These are phyloP conservation scores for Hura crepitans DNA, from an alignment of 441 rosid genomes.

Conservation along the genomic window DNA sequence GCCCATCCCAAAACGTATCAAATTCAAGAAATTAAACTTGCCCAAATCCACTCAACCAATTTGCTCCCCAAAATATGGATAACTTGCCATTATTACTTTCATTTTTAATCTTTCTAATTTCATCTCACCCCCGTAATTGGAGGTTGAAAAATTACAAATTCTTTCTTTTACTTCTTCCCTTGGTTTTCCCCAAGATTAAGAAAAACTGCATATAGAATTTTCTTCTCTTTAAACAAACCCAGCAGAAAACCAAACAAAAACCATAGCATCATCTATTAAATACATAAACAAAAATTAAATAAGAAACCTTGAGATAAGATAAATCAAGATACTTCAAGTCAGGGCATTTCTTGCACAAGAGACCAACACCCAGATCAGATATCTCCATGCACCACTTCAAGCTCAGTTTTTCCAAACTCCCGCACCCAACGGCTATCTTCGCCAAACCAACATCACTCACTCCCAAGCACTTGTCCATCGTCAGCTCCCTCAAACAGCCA, in stretches of 20 bases:
- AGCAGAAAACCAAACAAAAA: not conserved
- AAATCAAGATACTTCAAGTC: conserved; percentile 61
- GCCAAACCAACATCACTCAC: conserved; percentile 83
- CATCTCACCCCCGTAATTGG: not conserved
- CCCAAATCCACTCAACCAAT: conserved; percentile 4
- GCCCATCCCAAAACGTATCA: conserved; percentile 22
- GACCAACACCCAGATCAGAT: conserved; percentile 71
- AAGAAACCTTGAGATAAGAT: conserved; percentile 77
- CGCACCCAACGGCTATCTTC: conserved; percentile 70
- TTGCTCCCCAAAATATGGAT: conserved; percentile 7
- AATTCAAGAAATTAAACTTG: not conserved
- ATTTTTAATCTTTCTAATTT: not conserved
- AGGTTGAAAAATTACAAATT: not conserved
- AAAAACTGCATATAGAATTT: not conserved
- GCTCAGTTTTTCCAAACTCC: conserved; percentile 57
- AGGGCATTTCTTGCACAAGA: conserved; percentile 68
- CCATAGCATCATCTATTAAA: not conserved
- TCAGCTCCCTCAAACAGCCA: conserved; percentile 55
- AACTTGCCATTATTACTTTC: not conserved
- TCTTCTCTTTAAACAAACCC: not conserved
- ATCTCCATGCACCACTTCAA: conserved; percentile 96
- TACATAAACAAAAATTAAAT: not conserved
- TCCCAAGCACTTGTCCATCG: conserved; percentile 68
- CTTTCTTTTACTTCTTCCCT: not conserved
- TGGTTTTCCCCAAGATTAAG: not conserved